Conservation (phyloP, 176 grass and related monocot genomes). For the Aegilops tauschii region DNA sequence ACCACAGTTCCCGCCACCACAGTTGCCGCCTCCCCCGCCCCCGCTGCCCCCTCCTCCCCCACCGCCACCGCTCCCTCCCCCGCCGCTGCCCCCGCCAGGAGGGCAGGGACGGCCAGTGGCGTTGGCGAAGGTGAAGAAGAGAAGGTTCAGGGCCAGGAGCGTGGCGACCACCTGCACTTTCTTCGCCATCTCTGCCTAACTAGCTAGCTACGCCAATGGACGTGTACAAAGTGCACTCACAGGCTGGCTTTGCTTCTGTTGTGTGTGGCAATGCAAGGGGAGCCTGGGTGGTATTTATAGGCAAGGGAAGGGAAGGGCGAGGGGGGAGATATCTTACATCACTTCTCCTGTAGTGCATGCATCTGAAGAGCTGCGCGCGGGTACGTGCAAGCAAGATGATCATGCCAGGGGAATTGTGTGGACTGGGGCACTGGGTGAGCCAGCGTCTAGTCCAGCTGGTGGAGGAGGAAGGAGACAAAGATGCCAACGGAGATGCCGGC, state of each 20-base stretch:
- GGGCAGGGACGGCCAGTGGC: background rate
- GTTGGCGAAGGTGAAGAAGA: constrained; percentile 17
- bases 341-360: background rate
- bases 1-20: background rate
- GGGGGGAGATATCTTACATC: background rate
- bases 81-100: background rate
- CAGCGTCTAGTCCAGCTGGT: background rate
- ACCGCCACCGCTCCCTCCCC: background rate
- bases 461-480: background rate
- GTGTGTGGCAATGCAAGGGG: background rate
- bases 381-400: background rate
- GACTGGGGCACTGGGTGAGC: background rate
- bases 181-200: background rate
- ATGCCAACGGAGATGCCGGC: background rate
- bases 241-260: background rate
- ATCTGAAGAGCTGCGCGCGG: background rate
- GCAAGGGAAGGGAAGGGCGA: too few relatives aligned
- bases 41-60: background rate
- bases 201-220: background rate
- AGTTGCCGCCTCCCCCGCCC: background rate
- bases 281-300: background rate
- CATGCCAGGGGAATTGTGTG: background rate
- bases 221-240: background rate
- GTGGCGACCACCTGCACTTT: constrained; percentile 4
- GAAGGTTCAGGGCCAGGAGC: background rate